Evolutionary conservation across 495 filamentous ascomycete genomes (phyloP), one percentile per base, ranked within the genome.

Genomic region (Articulospora tetracladia): DNA sequence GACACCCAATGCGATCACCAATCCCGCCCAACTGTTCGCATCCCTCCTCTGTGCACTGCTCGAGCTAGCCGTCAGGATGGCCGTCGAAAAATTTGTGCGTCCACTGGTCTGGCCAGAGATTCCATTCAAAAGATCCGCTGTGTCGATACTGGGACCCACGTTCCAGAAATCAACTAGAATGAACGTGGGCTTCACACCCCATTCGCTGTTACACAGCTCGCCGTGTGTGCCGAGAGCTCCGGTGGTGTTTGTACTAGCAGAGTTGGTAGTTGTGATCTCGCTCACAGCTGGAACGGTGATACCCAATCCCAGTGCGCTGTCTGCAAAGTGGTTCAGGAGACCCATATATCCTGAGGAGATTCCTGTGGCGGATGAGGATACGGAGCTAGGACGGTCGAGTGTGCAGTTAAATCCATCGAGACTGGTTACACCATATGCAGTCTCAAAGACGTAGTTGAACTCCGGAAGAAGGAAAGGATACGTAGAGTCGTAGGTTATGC

Each of bases 361-460:
- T 10, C 83, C 85, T 4, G 74, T 70, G 10, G 74, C 63, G 19
- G 75, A 62, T 10, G 77, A 60, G 20, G 53, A 51, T 1, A 68
- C 56, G n/a, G 55, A 32, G 0, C 64, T 41, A 0, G 88, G 87
- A 0, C 87, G 80, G 65, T 90, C 80, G 41, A 89, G 78, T 10
- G 73, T 79, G 73, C 88, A 92, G 70, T 77, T 80, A 70, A 80
- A 81, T 49, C 65, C 69, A 3, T 68, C 60, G 3, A 73, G 70
- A 59, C 82, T 78, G 2, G 79, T 82, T 3, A 84, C 78, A 55
- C 84, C 83, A 67, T 75, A 92, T 15, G 85, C 70, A 0, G 86
- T 91, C 71, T 91, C 88, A 69, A 90, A 92, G 66, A 87, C 81
- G 69, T 88, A 78, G 55, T 75, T 70, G 70, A 89, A 92, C 68